These are phyloP conservation scores for Fistulinella prunicolor DNA, from an alignment of 768 basidiomycete species.

Conservation along the genomic window DNA sequence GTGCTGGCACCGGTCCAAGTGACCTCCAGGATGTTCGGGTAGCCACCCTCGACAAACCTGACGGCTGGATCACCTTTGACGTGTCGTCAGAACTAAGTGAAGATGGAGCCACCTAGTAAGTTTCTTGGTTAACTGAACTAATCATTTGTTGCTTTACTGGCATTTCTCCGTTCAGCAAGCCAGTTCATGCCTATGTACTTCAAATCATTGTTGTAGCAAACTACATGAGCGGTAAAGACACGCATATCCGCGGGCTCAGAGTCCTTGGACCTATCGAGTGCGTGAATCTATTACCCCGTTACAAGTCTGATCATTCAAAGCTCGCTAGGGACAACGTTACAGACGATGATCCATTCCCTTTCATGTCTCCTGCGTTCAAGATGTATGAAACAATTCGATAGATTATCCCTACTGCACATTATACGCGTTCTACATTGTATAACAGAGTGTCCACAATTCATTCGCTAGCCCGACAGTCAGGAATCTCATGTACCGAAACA, in stretches of 20 bases:
- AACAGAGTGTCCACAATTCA: constrained; percentile 13
- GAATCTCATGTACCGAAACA: neutral
- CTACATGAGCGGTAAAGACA: constrained; percentile 98
- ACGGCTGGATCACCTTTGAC: constrained; percentile 91
- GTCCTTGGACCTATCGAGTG: constrained; percentile 87
- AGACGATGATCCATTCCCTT: constrained; percentile 73
- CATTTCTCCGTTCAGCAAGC: constrained; percentile 60
- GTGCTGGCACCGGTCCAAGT: constrained; percentile 86
- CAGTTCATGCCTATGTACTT: constrained; percentile 84
- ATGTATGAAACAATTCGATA: constrained; percentile 80
- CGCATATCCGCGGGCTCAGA: constrained; percentile 88
- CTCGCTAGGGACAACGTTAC: constrained; percentile 39
- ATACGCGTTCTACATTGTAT: constrained; percentile 28
- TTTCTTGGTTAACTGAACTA: constrained; percentile 6
- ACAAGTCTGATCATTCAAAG: neutral
- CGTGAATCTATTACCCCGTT: constrained; percentile 13
- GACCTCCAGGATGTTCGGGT: constrained; percentile 91
- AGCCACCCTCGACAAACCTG: constrained; percentile 84
- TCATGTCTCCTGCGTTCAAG: constrained; percentile 59
- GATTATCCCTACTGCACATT: constrained; percentile 21
- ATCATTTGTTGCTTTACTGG: neutral
- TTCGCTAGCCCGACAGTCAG: constrained; percentile 1
- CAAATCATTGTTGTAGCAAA: constrained; percentile 90
- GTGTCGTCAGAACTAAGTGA: constrained; percentile 77
- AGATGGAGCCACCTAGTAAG: constrained; percentile 77